A percentile compares a stretch with the other conserved stretches of the same genome.
phyloP scores from a whole-genome alignment of 2,329 filamentous ascomycete genomes.

The Didymella arachidicola region DNA sequence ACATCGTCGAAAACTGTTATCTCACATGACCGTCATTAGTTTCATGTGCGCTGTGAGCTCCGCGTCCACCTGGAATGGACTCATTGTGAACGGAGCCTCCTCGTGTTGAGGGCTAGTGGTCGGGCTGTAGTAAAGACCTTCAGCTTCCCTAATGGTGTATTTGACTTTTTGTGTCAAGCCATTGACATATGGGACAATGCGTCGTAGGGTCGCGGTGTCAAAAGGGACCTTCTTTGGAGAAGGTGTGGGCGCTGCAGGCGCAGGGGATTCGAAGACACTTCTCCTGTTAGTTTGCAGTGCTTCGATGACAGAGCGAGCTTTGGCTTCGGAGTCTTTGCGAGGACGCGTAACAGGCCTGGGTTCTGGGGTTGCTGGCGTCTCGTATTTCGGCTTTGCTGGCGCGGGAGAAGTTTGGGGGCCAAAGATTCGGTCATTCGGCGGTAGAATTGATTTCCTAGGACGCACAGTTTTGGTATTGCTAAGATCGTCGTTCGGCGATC shows the following conservation, averaged over 20 bases:
- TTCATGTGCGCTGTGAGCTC: slow-evolving; percentile 50
- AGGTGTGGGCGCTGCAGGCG: slow-evolving; percentile 39
- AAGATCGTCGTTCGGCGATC: slow-evolving; percentile 40
- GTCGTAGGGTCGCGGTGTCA: slow-evolving; percentile 69
- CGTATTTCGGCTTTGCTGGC: slow-evolving; percentile 36
- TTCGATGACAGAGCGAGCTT: slow-evolving; percentile 69
- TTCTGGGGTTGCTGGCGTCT: slow-evolving; percentile 38
- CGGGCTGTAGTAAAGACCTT: slow-evolving; percentile 58
- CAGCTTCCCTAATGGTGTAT: slow-evolving; percentile 56
- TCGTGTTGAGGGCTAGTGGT: slow-evolving; percentile 46
- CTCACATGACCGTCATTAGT: slow-evolving; percentile 53
- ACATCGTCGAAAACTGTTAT: slow-evolving; percentile 21
- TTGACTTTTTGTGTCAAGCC: slow-evolving; percentile 59
- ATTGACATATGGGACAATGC: slow-evolving; percentile 65
- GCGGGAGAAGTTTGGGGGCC: slow-evolving; percentile 45
- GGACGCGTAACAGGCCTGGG: slow-evolving; percentile 52
- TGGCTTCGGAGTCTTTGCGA: slow-evolving; percentile 64
- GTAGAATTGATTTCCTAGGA: slow-evolving; percentile 46
- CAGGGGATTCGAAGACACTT: slow-evolving; percentile 40
- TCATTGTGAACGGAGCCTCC: slow-evolving; percentile 47
- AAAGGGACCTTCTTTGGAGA: slow-evolving; percentile 67
- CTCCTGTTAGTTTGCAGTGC: slow-evolving; percentile 61
- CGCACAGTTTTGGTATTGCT: slow-evolving; percentile 35
- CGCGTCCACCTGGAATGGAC: slow-evolving; percentile 44
- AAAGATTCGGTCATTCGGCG: slow-evolving; percentile 48